Base-by-base conservation (phyloP, 1,284 basidiomycete species). In the Cryptococcus floricola region DNA sequence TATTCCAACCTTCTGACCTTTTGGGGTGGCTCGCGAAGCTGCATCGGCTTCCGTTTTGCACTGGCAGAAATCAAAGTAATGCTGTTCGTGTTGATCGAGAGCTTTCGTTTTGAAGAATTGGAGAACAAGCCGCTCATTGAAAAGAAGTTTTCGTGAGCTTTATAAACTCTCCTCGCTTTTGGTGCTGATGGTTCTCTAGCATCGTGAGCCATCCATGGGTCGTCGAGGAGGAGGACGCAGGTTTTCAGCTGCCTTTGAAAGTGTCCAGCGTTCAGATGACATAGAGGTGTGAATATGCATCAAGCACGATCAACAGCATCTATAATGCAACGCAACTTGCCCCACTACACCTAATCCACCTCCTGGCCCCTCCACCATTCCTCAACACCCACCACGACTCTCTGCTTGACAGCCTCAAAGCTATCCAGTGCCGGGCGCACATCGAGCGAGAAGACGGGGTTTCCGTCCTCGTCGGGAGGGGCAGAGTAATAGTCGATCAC, bases 401-500 rank as follows among this genome's bases (percentile, higher is more conserved):
- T 81, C 75, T 88, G 83, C 68, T 82, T 85, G 56, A 89, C 66
- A 69, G 87, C 88, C 41, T 82, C 81, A 49, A 91, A 79, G 67
- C 80, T 88, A 74, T 95, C 91, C 50, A 95, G 76, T 0, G 91
- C 91, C 0, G 91, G 91, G 18, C 91, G 85, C 9, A 96, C 93
- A 70, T 97, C 94, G 34, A 96, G 82, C 5, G 87, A 87, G 77
- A 96, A 96, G 13, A 91, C 90, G 27, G 92, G 91, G 52, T 87
- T 88, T 14, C 92, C 93, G 63, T 94, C 87, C 28, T 84, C 81
- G 59, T 93, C 86, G 1, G 86, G 84, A 3, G 90, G 88, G 0
- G 89, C 91, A 50, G 88, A 88, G 76, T 97, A 97, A 78, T 97
- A 97, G 80, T 97, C 93, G 67, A 97, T 97, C 44, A 97, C 88